Percentiles rank a stretch among this genome's conserved stretches.
phyloP scores from a whole-genome alignment of 441 rosid species.

The Adansonia rubrostipa region DNA sequence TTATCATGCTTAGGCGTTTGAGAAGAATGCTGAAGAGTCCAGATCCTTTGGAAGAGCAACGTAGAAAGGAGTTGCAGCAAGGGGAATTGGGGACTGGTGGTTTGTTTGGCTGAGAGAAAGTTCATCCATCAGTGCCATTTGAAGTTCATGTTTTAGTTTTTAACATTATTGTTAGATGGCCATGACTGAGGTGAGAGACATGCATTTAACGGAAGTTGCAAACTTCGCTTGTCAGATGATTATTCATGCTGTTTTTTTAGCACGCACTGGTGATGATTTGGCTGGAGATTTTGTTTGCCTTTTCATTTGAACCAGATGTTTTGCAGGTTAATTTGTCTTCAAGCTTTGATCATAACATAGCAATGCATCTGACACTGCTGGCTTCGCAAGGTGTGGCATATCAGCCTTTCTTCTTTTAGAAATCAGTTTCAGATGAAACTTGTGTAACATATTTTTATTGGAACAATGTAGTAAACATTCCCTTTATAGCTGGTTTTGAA shows the following conservation, averaged over 20 bases:
- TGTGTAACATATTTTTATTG: conserved; percentile 63
- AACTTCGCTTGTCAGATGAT: conserved; percentile 68
- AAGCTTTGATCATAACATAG: conserved; percentile 52
- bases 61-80: conserved; percentile 80
- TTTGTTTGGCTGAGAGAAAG: conserved; percentile 72
- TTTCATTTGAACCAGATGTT: conserved; percentile 49
- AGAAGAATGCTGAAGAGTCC: conserved; percentile 93
- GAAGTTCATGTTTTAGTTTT: conserved; percentile 38
- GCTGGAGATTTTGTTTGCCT: conserved; percentile 59
- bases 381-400: conserved; percentile 86
- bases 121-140: conserved; percentile 32
- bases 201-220: conserved; percentile 63
- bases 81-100: conserved; percentile 87
- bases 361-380: conserved; percentile 64
- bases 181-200: conserved; percentile 69
- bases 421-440: conserved; percentile 67
- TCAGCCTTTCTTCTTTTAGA: conserved; percentile 51
- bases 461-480: conserved; percentile 63
- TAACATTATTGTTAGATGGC: conserved; percentile 32
- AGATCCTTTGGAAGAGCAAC: conserved; percentile 96
- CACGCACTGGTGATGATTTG: conserved; percentile 62
- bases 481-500: conserved; percentile 41
- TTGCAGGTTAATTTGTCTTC: conserved; percentile 66
- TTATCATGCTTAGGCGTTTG: conserved; percentile 58
- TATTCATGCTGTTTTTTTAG: conserved; percentile 69